Base-by-base conservation (phyloP, 768 basidiomycete genomes). In the Calocera viscosa region DNA sequence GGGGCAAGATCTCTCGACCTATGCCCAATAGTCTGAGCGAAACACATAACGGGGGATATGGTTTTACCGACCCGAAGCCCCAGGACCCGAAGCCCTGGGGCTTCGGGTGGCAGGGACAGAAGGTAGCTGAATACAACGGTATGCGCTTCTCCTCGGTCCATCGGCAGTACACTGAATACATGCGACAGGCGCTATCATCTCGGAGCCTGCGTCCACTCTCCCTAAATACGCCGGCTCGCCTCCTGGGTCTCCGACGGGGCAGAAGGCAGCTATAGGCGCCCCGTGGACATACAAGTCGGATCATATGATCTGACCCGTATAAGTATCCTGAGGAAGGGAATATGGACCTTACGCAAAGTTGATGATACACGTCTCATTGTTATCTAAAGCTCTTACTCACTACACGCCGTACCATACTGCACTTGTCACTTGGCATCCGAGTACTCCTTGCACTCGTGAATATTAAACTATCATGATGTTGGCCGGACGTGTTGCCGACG, bases 21-120 rank as follows among this genome's bases (percentile, higher is more conserved):
- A 60, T 60, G 7, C 11, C 5, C 2, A 60, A 60, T 26, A 60
- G 26, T 19, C 53, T 28, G 30, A 60, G 53, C 26, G 30, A 28
- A 8, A 26, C 53, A 2, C 14, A 60, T 5, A 26, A 11, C 11
- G 53, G 53, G 16, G 22, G 53, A 12, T 60, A 60, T 60, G 53
- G 53, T 2, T 60, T 16, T 60, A 28, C 26, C 24, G 53, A 32
- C 26, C 14, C 10, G 53, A 26, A 26, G 53, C 7, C 8, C 30
- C 30, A 26, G 53, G 53, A 26, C 22, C n/a, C n/a, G n/a, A 26
- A 26, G 53, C 7, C 8, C 30, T 60, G 53, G 53, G 53, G 53
- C 22, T 60, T 60, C 53, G 53, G 53, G 53, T 5, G 53, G 22
- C 53, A 60, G 22, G 53, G 53, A 11, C 53, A 60, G 53, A 60